Conservation (phyloP, 1,284 basidiomycete genomes). For the Acaromyces ingoldii region DNA sequence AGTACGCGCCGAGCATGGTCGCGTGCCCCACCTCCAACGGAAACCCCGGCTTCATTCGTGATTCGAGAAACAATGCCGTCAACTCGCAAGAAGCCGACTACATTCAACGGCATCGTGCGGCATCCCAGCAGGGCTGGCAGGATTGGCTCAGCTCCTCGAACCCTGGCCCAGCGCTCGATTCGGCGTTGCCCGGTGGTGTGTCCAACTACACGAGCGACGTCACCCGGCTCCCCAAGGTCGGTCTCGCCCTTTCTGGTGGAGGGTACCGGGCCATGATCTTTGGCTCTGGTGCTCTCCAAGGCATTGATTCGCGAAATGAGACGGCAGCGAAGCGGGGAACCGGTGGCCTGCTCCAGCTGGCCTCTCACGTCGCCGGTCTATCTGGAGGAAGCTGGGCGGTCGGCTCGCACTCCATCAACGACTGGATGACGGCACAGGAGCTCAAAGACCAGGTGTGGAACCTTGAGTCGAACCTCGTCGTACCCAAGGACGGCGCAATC, state of each 20-base stretch:
- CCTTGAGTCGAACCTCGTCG: slow-evolving; percentile 54
- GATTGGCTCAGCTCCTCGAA: slow-evolving; percentile 22
- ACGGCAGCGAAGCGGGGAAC: slow-evolving; percentile 42
- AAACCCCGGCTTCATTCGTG: slow-evolving; percentile 36
- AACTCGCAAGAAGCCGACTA: slow-evolving; percentile 27
- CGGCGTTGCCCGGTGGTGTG: slow-evolving; percentile 27
- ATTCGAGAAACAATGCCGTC: slow-evolving; percentile 26
- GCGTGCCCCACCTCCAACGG: slow-evolving; percentile 28
- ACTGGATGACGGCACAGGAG: slow-evolving; percentile 39
- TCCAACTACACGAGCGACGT: slow-evolving; percentile 27
- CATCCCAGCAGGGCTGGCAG: slow-evolving; percentile 21
- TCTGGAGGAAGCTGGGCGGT: slow-evolving; percentile 48
- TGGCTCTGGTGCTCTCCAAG: slow-evolving; percentile 35
- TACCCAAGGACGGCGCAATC: slow-evolving; percentile 52
- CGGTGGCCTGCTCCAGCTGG: slow-evolving; percentile 44
- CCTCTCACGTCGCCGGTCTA: slow-evolving; percentile 45
- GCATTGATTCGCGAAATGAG: slow-evolving; percentile 40
- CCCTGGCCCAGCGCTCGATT: slow-evolving; percentile 12
- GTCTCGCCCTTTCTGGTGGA: slow-evolving; percentile 54
- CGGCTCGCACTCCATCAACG: slow-evolving; percentile 35
- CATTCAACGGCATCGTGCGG: slow-evolving; percentile 20
- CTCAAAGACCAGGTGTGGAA: slow-evolving; percentile 51
- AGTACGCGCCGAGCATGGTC: slow-evolving; percentile 32
- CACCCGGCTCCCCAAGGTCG: slow-evolving; percentile 47
- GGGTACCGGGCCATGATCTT: slow-evolving; percentile 56